Evolutionary conservation across 495 filamentous ascomycete species (phyloP), one percentile per base, ranked within the genome.

Genomic region (Trichoderma asperelloides): DNA sequence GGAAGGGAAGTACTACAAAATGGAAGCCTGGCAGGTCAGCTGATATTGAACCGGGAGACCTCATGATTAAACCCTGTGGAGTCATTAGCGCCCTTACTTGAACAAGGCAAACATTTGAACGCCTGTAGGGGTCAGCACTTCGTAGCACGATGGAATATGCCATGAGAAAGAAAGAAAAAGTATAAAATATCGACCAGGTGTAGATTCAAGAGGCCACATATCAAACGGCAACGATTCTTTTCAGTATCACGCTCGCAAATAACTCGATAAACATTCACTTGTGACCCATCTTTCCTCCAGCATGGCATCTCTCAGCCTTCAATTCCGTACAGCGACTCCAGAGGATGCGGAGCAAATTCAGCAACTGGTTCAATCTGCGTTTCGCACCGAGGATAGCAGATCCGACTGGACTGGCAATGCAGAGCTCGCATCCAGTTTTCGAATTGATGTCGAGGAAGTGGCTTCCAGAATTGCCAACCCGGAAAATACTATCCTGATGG

Each of bases 391-490:
- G 23, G 62, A 64, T 9, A 64, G 57, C 57, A 25, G 66, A 43
- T 23, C 28, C 16, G 27, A 43, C 13, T 67, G 66, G 66, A 67
- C 66, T n/a, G 51, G 55, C 11, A 62, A 67, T 18, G 9, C 41
- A 43, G 66, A 67, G 37, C 55, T 67, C 33, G 40, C 51, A 25
- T 62, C 57, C 1, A 47, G 12, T 27, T 37, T 63, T 28, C 57
- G 60, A n/a, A 30, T 74, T 2, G 62, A 69, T 23, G 65, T 71
- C 9, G 51, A 71, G 3, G 57, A 71, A 13, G 62, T 77, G 9
- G 65, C 73, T 37, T 69, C 71, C 27, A 75, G 75, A 16, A 80
- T 79, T 47, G 65, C 69, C 30, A 75, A 78, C 13, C 75, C 75
- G 16, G 71, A 76, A 45, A 70, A 62, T 16, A 72, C 55, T 1